Percentiles rank a stretch among this genome's conserved stretches.
phyloP scores from a whole-genome alignment of 2,329 filamentous ascomycete species.

The Neonectria neomacrospora region DNA sequence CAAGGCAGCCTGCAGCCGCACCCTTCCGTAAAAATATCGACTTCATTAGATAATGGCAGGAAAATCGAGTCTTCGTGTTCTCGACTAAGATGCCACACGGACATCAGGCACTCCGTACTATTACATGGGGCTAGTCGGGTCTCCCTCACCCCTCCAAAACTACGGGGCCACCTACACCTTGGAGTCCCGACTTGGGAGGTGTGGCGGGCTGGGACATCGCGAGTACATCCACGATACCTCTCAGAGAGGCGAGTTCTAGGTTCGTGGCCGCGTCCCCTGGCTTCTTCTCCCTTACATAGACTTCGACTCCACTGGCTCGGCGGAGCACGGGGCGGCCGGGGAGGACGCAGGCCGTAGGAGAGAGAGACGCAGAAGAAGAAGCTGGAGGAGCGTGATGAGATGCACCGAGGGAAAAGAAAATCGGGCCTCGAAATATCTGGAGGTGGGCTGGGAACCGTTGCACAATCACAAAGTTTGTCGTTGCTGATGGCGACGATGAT shows the following conservation, averaged over 20 bases:
- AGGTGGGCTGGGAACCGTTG: not conserved
- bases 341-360: not conserved
- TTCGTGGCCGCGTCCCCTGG: constrained; percentile 6
- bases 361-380: constrained; percentile 6
- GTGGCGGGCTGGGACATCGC: constrained; percentile 16
- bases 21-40: constrained; percentile 27
- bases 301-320: constrained; percentile 28
- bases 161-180: constrained; percentile 5
- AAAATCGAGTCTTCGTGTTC: constrained; percentile 19
- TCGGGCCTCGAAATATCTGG: constrained; percentile 5
- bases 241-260: constrained; percentile 19
- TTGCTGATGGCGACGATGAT: constrained; percentile 14
- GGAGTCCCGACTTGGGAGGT: constrained; percentile 5
- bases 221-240: constrained; percentile 27
- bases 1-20: constrained; percentile 17
- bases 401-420: not conserved
- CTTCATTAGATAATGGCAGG: constrained; percentile 27
- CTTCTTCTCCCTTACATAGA: constrained; percentile 5
- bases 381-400: constrained; percentile 19
- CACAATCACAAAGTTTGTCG: not conserved
- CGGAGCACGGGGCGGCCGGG: constrained; percentile 33
- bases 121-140: not conserved
- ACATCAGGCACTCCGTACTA: not conserved
- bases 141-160: not conserved
- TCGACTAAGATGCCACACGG: constrained; percentile 20